Percentiles rank a stretch among this genome's conserved stretches.
Conservation (phyloP, 2,329 filamentous ascomycete species). For the Penicillium sp. region DNA sequence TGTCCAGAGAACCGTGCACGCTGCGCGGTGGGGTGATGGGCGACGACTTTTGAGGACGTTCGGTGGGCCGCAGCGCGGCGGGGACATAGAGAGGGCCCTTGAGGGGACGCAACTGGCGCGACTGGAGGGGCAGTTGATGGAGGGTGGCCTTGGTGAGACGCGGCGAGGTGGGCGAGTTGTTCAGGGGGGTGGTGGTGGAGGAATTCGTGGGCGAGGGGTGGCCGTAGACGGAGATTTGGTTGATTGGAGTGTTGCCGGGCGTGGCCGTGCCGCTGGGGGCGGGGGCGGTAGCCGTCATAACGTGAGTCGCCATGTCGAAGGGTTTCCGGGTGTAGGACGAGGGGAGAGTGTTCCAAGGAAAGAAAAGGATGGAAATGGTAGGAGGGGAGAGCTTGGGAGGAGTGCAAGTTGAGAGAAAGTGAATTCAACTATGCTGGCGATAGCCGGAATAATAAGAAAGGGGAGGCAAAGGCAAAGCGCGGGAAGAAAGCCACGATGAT, state of each 20-base stretch:
- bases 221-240: constrained; percentile 40
- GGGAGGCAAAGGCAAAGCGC: constrained; percentile 3
- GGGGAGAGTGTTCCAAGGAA: neutral
- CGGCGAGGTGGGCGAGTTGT: constrained; percentile 58
- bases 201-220: constrained; percentile 55
- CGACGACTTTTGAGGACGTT: constrained; percentile 51
- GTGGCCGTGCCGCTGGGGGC: neutral
- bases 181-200: constrained; percentile 52
- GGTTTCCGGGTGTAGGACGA: neutral
- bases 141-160: constrained; percentile 42
- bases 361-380: neutral
- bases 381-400: neutral
- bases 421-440: neutral
- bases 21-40: constrained; percentile 55
- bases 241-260: constrained; percentile 21
- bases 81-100: constrained; percentile 66
- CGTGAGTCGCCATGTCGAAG: constrained; percentile 35
- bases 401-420: neutral
- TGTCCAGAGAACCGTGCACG: constrained; percentile 58
- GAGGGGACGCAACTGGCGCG: constrained; percentile 60
- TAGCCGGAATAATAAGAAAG: constrained; percentile 4
- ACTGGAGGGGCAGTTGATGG: constrained; percentile 46
- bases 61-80: constrained; percentile 63
- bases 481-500: constrained; percentile 13
- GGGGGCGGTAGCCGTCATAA: constrained; percentile 23